Evolutionary conservation across 257 asterid species (phyloP).

Genomic region (Plantago ovata): DNA sequence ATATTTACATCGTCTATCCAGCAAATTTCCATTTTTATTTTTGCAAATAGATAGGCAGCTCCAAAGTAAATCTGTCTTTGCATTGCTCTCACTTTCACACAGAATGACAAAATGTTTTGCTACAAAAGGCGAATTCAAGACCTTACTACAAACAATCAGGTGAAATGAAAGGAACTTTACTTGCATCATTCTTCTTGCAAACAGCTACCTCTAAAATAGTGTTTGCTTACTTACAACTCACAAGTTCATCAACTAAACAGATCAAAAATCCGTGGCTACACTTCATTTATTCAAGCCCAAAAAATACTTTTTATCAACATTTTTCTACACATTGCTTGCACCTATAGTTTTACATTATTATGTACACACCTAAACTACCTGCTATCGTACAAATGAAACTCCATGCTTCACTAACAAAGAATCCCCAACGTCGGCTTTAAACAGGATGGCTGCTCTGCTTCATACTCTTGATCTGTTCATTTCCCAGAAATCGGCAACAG

Average conservation of each 20-base stretch:
- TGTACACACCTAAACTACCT: conserved; percentile 24
- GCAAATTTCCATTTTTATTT: no score
- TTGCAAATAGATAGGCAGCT: no score
- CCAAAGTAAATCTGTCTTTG: no score
- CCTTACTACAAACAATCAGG: no score
- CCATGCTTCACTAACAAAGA: conserved; percentile 22
- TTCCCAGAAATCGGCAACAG: conserved; percentile 3
- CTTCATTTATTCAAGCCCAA: conserved; percentile 21
- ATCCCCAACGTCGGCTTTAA: conserved; percentile 12
- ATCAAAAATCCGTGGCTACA: conserved; percentile 1
- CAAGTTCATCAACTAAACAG: background rate
- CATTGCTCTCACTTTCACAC: no score
- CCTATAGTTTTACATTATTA: conserved; percentile 18
- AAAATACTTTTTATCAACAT: conserved; percentile 7
- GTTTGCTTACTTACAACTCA: no score
- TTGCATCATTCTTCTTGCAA: no score
- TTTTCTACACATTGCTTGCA: conserved; percentile 13
- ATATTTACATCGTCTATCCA: no score
- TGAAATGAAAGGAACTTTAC: no score
- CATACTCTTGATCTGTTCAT: background rate
- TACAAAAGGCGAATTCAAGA: no score
- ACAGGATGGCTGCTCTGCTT: background rate
- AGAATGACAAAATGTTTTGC: no score
- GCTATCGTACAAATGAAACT: conserved; percentile 31
- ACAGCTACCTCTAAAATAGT: no score